These are phyloP conservation scores for Zea mays DNA, from an alignment of 176 grass and related monocot species.

Conservation along the genomic window DNA sequence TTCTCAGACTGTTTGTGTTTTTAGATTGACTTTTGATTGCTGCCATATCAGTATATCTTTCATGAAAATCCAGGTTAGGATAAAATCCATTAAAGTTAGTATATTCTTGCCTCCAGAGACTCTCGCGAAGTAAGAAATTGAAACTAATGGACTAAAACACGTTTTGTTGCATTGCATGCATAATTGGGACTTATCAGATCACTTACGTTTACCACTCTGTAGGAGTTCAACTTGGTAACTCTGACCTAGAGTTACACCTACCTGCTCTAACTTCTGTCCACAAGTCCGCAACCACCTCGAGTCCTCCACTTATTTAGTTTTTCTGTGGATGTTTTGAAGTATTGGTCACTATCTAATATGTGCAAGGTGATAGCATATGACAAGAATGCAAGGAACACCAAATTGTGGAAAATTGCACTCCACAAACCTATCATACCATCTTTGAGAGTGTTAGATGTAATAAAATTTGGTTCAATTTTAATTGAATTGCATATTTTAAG, in stretches of 20 bases:
- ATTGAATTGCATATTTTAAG: background rate
- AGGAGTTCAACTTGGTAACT: background rate
- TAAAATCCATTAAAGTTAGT: background rate
- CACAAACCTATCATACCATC: background rate
- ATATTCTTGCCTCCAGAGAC: background rate
- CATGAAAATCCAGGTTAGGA: background rate
- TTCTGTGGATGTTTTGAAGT: background rate
- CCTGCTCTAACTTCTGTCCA: too few relatives aligned
- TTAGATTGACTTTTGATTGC: background rate
- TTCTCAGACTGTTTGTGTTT: background rate
- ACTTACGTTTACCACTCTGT: background rate
- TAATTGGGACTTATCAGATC: background rate
- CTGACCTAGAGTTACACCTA: background rate
- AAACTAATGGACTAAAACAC: background rate
- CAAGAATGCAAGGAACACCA: background rate
- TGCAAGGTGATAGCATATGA: background rate
- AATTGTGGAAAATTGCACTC: background rate
- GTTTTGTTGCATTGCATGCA: constrained; percentile 4
- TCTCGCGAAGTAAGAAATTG: background rate
- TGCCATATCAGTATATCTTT: background rate
- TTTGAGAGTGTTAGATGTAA: background rate
- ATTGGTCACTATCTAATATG: background rate
- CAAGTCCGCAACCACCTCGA: background rate
- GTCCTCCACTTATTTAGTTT: too few relatives aligned
- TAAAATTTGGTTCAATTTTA: background rate